A percentile compares a stretch with the other conserved stretches of the same genome.
These are phyloP conservation scores for Clonostachys rhizophaga DNA, from an alignment of 2,329 filamentous ascomycete species.

Conservation along the genomic window DNA sequence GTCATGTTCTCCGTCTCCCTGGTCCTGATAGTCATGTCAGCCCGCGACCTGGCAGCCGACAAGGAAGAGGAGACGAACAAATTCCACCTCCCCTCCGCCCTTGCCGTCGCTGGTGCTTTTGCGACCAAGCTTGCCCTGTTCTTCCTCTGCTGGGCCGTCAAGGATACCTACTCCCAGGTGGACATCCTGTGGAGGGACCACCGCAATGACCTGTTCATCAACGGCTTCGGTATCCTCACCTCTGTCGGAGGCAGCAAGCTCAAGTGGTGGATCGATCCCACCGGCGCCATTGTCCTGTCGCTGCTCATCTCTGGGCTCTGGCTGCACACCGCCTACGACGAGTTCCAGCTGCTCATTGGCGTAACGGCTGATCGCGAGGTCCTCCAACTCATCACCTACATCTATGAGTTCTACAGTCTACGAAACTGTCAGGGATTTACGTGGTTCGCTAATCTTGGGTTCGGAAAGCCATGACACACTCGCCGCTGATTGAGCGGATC, in stretches of 20 bases:
- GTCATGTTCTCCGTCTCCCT: slow-evolving; percentile 63
- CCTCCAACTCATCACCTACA: slow-evolving; percentile 15
- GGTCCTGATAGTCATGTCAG: slow-evolving; percentile 32
- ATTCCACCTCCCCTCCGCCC: not conserved
- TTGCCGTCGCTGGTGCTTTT: slow-evolving; percentile 38
- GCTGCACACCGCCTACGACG: slow-evolving; percentile 55
- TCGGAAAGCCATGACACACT: slow-evolving; percentile 47
- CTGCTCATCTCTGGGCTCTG: slow-evolving; percentile 58
- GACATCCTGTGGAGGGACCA: slow-evolving; percentile 55
- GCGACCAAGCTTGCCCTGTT: slow-evolving; percentile 40
- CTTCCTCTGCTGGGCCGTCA: slow-evolving; percentile 49
- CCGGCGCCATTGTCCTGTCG: slow-evolving; percentile 56
- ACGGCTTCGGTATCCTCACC: slow-evolving; percentile 50
- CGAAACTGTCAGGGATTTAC: not conserved
- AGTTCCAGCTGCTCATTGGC: slow-evolving; percentile 57
- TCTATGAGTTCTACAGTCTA: not conserved
- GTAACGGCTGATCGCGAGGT: slow-evolving; percentile 55
- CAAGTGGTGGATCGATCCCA: slow-evolving; percentile 57
- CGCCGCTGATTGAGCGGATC: slow-evolving; percentile 48
- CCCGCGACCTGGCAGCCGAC: not conserved
- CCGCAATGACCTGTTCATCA: slow-evolving; percentile 52
- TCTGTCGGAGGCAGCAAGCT: slow-evolving; percentile 45
- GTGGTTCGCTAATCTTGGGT: slow-evolving; percentile 40
- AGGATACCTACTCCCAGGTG: slow-evolving; percentile 48
- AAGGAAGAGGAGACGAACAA: not conserved